phyloP scores from a whole-genome alignment of 2,329 filamentous ascomycete species.

The Alternaria triticina region DNA sequence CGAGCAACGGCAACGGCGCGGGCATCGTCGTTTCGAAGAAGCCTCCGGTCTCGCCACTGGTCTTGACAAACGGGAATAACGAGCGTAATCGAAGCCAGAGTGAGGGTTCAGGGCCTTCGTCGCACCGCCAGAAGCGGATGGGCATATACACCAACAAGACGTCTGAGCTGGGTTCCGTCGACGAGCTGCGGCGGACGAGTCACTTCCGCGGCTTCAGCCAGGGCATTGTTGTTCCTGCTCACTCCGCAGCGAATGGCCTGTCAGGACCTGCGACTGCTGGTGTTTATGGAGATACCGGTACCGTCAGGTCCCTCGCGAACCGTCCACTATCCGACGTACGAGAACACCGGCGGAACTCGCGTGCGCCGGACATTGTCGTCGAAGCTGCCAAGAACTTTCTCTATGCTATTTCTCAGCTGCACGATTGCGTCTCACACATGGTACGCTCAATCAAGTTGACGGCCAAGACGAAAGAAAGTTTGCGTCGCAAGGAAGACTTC shows the following conservation, averaged over 20 bases:
- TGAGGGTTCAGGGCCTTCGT: slow-evolving; percentile 61
- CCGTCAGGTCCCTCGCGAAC: slow-evolving; percentile 45
- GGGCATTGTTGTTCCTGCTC: slow-evolving; percentile 55
- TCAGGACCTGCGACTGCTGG: slow-evolving; percentile 42
- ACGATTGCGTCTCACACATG: slow-evolving; percentile 46
- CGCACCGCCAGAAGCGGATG: slow-evolving; percentile 64
- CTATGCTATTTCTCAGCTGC: slow-evolving; percentile 61
- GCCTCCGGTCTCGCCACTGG: slow-evolving; percentile 73
- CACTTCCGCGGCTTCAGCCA: slow-evolving; percentile 65
- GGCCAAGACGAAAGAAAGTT: slow-evolving; percentile 53
- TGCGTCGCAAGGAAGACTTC: slow-evolving; percentile 50
- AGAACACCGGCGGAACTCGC: slow-evolving; percentile 60
- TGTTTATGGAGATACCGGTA: slow-evolving; percentile 44
- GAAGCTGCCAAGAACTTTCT: slow-evolving; percentile 63
- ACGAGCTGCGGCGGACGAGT: slow-evolving; percentile 59
- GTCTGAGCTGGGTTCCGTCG: slow-evolving; percentile 60
- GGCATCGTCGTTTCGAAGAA: slow-evolving; percentile 61
- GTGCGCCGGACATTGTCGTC: slow-evolving; percentile 58
- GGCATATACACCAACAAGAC: slow-evolving; percentile 65
- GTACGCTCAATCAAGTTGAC: slow-evolving; percentile 44
- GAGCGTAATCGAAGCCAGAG: slow-evolving; percentile 71
- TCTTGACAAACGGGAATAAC: slow-evolving; percentile 69
- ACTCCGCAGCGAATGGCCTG: slow-evolving; percentile 31
- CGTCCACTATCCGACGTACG: slow-evolving; percentile 63
- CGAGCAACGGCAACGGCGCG: slow-evolving; percentile 54